A percentile compares a stretch with the other conserved stretches of the same genome.
These are phyloP conservation scores for Beauveria caledonica DNA, from an alignment of 2,329 filamentous ascomycete species.

Conservation along the genomic window DNA sequence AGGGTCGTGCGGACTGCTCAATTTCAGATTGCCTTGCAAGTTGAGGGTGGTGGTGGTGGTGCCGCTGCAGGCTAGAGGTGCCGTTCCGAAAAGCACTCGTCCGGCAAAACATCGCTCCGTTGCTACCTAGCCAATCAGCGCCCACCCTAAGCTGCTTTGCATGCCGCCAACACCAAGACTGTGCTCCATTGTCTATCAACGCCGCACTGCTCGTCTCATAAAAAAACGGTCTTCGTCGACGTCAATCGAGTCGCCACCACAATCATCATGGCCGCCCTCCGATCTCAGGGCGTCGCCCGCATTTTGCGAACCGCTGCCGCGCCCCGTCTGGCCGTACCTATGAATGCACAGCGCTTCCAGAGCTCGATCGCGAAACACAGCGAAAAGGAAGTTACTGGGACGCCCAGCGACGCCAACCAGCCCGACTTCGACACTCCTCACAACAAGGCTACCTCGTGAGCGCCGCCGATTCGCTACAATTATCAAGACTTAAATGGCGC, in stretches of 20 bases:
- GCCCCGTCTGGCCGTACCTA: slow-evolving; percentile 29
- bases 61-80: slow-evolving; percentile 16
- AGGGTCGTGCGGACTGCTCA: slow-evolving; percentile 25
- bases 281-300: slow-evolving; percentile 44
- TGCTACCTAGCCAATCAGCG: slow-evolving; percentile 31
- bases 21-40: slow-evolving; percentile 21
- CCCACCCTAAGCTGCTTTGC: slow-evolving; percentile 14
- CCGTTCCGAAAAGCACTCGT: slow-evolving; percentile 43
- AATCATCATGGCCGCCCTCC: slow-evolving; percentile 55
- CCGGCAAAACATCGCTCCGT: slow-evolving; percentile 36
- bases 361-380: slow-evolving; percentile 37
- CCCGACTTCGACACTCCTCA: slow-evolving; percentile 74
- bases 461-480: neutral
- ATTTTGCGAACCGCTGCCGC: slow-evolving; percentile 41
- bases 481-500: neutral
- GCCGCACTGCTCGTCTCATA: slow-evolving; percentile 4
- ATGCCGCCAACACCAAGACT: neutral
- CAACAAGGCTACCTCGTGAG: slow-evolving; percentile 86
- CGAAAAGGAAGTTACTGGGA: slow-evolving; percentile 17
- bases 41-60: slow-evolving; percentile 16
- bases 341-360: slow-evolving; percentile 45
- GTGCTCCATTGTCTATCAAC: slow-evolving; percentile 3
- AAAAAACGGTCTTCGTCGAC: neutral
- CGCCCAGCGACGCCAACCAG: slow-evolving; percentile 46
- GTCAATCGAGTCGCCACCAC: slow-evolving; percentile 12